Evolutionary conservation across 306 rosid genomes (phyloP).

Genomic region (Psophocarpus tetragonolobus): DNA sequence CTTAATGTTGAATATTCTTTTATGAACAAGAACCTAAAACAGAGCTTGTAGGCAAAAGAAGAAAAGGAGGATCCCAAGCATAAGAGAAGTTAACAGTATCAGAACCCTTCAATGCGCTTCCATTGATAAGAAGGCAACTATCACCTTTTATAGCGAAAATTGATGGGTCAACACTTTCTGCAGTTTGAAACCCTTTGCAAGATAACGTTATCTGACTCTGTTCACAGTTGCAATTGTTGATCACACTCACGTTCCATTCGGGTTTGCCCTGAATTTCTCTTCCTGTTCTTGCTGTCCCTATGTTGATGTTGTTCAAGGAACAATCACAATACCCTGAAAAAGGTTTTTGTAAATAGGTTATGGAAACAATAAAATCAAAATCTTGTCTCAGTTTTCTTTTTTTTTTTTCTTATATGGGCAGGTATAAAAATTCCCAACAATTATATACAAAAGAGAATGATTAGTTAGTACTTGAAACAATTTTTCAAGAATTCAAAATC

Average conservation of each 20-base stretch:
- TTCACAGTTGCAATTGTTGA: constrained; percentile 51
- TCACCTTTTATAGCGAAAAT: constrained; percentile 33
- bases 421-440: no score
- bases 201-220: constrained; percentile 38
- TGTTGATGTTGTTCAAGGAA: constrained; percentile 46
- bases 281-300: constrained; percentile 55
- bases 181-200: constrained; percentile 49
- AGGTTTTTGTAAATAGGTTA: not conserved
- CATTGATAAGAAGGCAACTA: constrained; percentile 47
- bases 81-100: constrained; percentile 48
- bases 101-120: constrained; percentile 23
- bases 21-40: constrained; percentile 26
- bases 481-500: no score
- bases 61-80: constrained; percentile 66
- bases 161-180: constrained; percentile 38
- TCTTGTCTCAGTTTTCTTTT: no score
- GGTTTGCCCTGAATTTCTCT: constrained; percentile 43
- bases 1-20: not conserved
- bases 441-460: no score
- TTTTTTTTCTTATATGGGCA: no score
- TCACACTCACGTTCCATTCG: constrained; percentile 63
- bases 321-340: constrained; percentile 50
- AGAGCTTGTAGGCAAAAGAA: constrained; percentile 43
- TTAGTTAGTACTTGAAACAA: no score
- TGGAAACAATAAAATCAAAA: no score